These are phyloP conservation scores for Clitocybe nebularis DNA, from an alignment of 1,284 basidiomycete species.

Conservation along the genomic window DNA sequence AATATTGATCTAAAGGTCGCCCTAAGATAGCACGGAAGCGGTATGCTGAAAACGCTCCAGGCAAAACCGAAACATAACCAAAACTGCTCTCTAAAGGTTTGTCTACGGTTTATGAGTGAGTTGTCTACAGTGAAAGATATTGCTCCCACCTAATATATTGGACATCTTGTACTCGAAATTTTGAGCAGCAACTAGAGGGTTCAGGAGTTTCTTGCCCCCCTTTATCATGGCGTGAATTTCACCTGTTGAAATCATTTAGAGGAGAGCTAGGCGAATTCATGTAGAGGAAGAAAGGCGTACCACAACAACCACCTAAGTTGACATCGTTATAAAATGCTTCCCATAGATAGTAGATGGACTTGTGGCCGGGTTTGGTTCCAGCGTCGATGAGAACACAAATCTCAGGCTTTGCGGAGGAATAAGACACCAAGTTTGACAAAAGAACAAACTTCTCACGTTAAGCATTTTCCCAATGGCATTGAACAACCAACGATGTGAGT, in stretches of 20 bases:
- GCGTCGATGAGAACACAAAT: conserved; percentile 91
- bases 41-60: conserved; percentile 96
- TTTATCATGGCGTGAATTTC: conserved; percentile 96
- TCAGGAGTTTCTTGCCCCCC: conserved; percentile 87
- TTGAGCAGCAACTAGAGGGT: conserved; percentile 92
- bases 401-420: conserved; percentile 57
- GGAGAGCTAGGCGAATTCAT: not conserved
- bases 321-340: conserved; percentile 82
- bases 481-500: conserved; percentile 96
- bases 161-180: conserved; percentile 99
- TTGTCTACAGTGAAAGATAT: not conserved
- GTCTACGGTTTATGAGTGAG: conserved; percentile 39
- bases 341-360: conserved; percentile 97
- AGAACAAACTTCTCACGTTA: conserved; percentile 40
- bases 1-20: conserved; percentile 93
- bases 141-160: conserved; percentile 74
- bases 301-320: conserved; percentile 47
- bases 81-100: conserved; percentile 94
- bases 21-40: conserved; percentile 90
- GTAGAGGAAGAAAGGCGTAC: conserved; percentile 20
- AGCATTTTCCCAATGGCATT: conserved; percentile 90
- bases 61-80: conserved; percentile 93
- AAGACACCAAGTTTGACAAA: not conserved
- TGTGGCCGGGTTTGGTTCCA: conserved; percentile 94
- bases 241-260: conserved; percentile 37